phyloP scores from a whole-genome alignment of 2,329 filamentous ascomycete genomes.

The Bisporella sp. region DNA sequence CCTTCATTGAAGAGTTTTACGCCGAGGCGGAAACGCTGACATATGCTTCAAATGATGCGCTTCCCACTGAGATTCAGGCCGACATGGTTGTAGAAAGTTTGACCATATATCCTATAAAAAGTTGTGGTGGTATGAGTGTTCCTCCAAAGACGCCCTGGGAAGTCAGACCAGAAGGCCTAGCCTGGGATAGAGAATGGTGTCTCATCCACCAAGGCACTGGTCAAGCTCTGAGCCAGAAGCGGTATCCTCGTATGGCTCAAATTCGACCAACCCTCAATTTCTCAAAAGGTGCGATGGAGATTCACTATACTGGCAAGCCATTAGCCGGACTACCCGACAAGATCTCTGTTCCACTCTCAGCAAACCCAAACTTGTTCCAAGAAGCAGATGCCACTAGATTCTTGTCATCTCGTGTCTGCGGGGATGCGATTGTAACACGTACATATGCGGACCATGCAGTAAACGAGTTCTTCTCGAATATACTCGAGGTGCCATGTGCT shows the following conservation, averaged over 20 bases:
- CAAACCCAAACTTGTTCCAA: conserved; percentile 52
- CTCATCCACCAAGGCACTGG: conserved; percentile 81
- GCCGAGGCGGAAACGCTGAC: conserved; percentile 11
- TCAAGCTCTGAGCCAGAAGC: conserved; percentile 80
- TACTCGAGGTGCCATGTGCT: conserved; percentile 72
- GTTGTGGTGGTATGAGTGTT: conserved; percentile 73
- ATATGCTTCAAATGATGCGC: neutral
- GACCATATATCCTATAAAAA: conserved; percentile 87
- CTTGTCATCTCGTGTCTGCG: conserved; percentile 67
- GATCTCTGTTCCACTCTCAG: conserved; percentile 57
- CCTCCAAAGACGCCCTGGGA: conserved; percentile 63
- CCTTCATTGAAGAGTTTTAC: conserved; percentile 66
- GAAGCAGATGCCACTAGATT: conserved; percentile 31
- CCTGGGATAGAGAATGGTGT: conserved; percentile 97
- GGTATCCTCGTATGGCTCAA: conserved; percentile 80
- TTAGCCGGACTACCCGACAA: conserved; percentile 24
- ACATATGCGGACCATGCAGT: conserved; percentile 61
- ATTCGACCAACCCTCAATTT: conserved; percentile 72
- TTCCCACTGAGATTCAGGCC: neutral
- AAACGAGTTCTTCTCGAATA: conserved; percentile 69
- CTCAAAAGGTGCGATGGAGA: conserved; percentile 52
- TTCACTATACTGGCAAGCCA: conserved; percentile 42
- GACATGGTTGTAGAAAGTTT: conserved; percentile 53
- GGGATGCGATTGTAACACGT: conserved; percentile 65
- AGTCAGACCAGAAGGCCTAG: conserved; percentile 72